These are phyloP conservation scores for Musa acuminata DNA, from an alignment of 176 grass and related monocot genomes.

Conservation along the genomic window DNA sequence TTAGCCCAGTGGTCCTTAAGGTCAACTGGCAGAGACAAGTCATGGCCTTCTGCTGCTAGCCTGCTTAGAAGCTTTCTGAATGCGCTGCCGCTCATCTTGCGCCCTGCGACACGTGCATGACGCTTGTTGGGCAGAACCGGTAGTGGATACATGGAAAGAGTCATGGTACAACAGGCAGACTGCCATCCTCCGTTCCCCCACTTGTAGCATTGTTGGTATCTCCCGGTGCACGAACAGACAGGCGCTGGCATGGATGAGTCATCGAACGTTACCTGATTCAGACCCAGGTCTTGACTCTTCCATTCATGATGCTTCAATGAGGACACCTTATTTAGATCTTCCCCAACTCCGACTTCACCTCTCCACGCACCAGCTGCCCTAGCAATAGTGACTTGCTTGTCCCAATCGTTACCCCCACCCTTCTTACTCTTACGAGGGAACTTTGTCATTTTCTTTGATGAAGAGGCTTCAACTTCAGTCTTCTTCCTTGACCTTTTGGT, in stretches of 20 bases:
- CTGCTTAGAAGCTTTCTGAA: slow-evolving; percentile 18
- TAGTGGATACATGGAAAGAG: slow-evolving; percentile 15
- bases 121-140: slow-evolving; percentile 19
- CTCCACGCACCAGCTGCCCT: not conserved
- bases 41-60: slow-evolving; percentile 23
- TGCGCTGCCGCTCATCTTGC: slow-evolving; percentile 30
- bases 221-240: slow-evolving; percentile 21
- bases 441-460: slow-evolving; percentile 12
- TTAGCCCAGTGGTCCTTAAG: slow-evolving; percentile 27
- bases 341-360: not conserved
- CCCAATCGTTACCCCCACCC: slow-evolving; percentile 1
- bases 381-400: slow-evolving; percentile 12
- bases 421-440: slow-evolving; percentile 8
- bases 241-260: slow-evolving; percentile 14
- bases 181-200: slow-evolving; percentile 30
- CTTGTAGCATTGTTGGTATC: slow-evolving; percentile 21
- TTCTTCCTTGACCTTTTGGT: slow-evolving; percentile 4
- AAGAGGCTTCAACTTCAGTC: not conserved
- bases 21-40: slow-evolving; percentile 21
- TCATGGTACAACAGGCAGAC: slow-evolving; percentile 17
- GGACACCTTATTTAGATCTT: slow-evolving; percentile 7
- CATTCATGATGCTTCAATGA: slow-evolving; percentile 8
- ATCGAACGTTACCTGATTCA: slow-evolving; percentile 21
- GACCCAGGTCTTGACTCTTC: slow-evolving; percentile 23
- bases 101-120: slow-evolving; percentile 13